A percentile compares a stretch with the other conserved stretches of the same genome.
Conservation (phyloP, 2,329 filamentous ascomycete genomes). For the Fusarium abutilonis region DNA sequence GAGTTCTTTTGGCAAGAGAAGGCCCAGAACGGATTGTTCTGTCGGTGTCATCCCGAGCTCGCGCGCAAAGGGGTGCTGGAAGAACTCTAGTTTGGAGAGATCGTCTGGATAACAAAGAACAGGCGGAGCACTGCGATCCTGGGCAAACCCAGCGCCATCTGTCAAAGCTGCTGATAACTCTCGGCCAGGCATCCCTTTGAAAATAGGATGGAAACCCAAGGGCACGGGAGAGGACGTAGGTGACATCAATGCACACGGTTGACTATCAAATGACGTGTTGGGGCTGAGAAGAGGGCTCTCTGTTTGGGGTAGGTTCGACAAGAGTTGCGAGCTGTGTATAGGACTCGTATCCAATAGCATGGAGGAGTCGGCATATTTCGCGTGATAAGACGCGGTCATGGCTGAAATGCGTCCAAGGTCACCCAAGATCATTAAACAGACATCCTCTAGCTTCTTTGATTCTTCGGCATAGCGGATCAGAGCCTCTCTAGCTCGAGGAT, state of each 20-base stretch:
- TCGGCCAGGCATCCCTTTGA: conserved; percentile 52
- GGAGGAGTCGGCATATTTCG: conserved; percentile 18
- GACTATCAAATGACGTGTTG: conserved; percentile 12
- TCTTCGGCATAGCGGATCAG: conserved; percentile 49
- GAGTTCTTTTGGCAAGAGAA: conserved; percentile 50
- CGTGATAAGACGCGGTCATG: conserved; percentile 4
- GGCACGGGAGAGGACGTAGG: conserved; percentile 8
- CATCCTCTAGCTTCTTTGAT: conserved; percentile 48
- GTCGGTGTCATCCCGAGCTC: conserved; percentile 43
- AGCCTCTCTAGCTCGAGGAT: conserved; percentile 44
- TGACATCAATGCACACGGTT: conserved; percentile 1
- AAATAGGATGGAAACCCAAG: conserved; percentile 55
- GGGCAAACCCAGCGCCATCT: conserved; percentile 50
- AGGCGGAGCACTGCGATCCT: conserved; percentile 45
- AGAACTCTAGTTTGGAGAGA: conserved; percentile 49
- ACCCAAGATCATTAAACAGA: conserved; percentile 44
- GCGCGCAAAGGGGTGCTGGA: conserved; percentile 51
- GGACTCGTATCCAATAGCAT: conserved; percentile 17
- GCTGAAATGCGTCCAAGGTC: conserved; percentile 21
- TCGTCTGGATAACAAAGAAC: conserved; percentile 50
- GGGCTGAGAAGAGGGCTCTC: conserved; percentile 15
- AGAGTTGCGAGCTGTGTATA: conserved; percentile 16
- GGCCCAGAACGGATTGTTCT: conserved; percentile 48
- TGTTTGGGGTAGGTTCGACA: conserved; percentile 5
- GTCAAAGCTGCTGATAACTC: conserved; percentile 53